Conservation (phyloP, 495 filamentous ascomycete species). For the Clohesyomyces aquaticus region DNA sequence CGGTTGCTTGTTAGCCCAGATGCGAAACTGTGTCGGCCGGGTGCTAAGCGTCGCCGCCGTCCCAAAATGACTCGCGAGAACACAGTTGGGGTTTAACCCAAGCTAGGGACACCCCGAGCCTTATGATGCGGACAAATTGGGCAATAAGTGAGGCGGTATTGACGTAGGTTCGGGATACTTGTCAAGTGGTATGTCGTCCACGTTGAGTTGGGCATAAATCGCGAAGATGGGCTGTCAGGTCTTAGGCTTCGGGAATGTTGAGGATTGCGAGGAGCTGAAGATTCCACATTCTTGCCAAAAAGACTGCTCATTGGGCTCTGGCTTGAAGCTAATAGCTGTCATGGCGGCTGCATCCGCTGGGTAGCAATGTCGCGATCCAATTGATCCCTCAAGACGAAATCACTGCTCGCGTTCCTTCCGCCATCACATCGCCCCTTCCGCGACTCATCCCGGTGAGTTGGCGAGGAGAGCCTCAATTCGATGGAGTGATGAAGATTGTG, state of each 20-base stretch:
- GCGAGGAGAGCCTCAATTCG: too few species aligned
- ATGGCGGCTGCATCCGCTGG: neutral
- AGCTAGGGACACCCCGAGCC: neutral
- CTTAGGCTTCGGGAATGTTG: too few species aligned
- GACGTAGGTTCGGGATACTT: neutral
- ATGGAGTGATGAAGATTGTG: too few species aligned
- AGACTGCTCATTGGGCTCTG: neutral
- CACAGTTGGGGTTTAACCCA: neutral
- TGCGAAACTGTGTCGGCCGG: conserved; percentile 11
- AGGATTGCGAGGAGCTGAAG: neutral
- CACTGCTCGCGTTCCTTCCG: too few species aligned
- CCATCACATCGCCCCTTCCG: too few species aligned
- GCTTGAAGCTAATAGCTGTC: too few species aligned
- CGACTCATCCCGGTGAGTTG: too few species aligned
- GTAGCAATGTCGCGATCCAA: neutral
- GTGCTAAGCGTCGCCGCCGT: conserved; percentile 11
- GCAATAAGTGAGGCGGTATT: neutral
- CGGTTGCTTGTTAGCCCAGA: conserved; percentile 18
- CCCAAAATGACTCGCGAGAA: conserved; percentile 14
- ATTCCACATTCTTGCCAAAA: too few species aligned
- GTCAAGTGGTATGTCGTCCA: conserved; percentile 1
- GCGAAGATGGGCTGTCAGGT: neutral
- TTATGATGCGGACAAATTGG: neutral
- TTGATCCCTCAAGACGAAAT: neutral
- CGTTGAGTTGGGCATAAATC: neutral